phyloP scores from a whole-genome alignment of 1,284 basidiomycete genomes.

The Fistulinella cinereoalba region DNA sequence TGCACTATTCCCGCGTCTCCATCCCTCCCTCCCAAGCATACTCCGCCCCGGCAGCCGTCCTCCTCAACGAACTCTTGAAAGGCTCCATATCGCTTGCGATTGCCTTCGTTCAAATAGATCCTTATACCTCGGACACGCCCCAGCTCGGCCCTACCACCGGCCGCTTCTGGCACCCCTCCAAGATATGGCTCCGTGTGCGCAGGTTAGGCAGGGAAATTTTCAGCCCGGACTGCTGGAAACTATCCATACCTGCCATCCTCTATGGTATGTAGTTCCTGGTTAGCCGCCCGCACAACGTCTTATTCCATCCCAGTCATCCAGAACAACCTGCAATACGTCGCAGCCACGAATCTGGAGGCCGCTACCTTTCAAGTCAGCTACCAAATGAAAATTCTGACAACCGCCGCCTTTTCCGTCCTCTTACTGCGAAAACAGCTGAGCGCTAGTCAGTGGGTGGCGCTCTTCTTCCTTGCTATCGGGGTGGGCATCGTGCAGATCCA shows the following conservation, averaged over 20 bases:
- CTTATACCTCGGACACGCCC: slow-evolving; percentile 28
- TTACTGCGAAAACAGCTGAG: slow-evolving; percentile 81
- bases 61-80: slow-evolving; percentile 92
- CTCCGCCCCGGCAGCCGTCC: slow-evolving; percentile 88
- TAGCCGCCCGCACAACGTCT: neutral
- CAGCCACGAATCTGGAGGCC: slow-evolving; percentile 88
- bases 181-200: slow-evolving; percentile 40
- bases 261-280: slow-evolving; percentile 42
- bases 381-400: slow-evolving; percentile 98
- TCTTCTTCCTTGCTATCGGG: slow-evolving; percentile 84
- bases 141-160: slow-evolving; percentile 24
- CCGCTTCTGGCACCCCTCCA: slow-evolving; percentile 35
- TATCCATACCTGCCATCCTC: slow-evolving; percentile 79
- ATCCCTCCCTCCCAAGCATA: slow-evolving; percentile 75
- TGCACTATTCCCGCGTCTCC: slow-evolving; percentile 92
- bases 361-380: slow-evolving; percentile 96
- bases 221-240: slow-evolving; percentile 73
- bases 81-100: slow-evolving; percentile 76
- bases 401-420: slow-evolving; percentile 89
- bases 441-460: slow-evolving; percentile 77
- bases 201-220: slow-evolving; percentile 51
- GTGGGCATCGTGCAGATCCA: slow-evolving; percentile 95
- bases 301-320: slow-evolving; percentile 64
- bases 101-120: slow-evolving; percentile 47
- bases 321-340: slow-evolving; percentile 95